These are phyloP conservation scores for Neoboletus magnificus DNA, from an alignment of 768 basidiomycete genomes.

Conservation along the genomic window DNA sequence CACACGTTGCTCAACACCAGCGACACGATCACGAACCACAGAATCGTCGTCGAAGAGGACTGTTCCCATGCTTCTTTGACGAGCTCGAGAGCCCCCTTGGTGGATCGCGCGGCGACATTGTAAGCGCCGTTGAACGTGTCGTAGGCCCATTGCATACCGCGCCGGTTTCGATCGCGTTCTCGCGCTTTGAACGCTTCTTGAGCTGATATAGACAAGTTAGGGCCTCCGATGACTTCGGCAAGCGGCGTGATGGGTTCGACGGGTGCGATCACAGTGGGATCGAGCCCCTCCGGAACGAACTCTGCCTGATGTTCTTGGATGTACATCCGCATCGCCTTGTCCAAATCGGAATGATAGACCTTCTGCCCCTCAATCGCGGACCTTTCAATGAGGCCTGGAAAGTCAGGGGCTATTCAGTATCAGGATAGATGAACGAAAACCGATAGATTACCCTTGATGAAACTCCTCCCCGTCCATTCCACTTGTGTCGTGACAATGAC, in stretches of 20 bases:
- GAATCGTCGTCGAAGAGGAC: slow-evolving; percentile 64
- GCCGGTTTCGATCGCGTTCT: slow-evolving; percentile 65
- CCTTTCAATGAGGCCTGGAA: slow-evolving; percentile 85
- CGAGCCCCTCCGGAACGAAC: slow-evolving; percentile 82
- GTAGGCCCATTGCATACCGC: slow-evolving; percentile 83
- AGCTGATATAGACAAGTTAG: slow-evolving; percentile 6
- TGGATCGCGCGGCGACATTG: slow-evolving; percentile 67
- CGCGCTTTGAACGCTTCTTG: slow-evolving; percentile 44
- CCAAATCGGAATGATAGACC: slow-evolving; percentile 78
- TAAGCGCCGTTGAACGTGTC: slow-evolving; percentile 80
- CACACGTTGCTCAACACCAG: slow-evolving; percentile 78
- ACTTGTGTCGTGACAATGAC: slow-evolving; percentile 88
- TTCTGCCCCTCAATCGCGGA: slow-evolving; percentile 92
- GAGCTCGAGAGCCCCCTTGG: slow-evolving; percentile 71
- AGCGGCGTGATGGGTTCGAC: slow-evolving; percentile 36
- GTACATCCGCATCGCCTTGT: slow-evolving; percentile 81
- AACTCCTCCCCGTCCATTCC: slow-evolving; percentile 95
- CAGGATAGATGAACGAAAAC: background rate
- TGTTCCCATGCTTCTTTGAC: slow-evolving; percentile 78
- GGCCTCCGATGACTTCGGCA: slow-evolving; percentile 8
- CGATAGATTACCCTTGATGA: slow-evolving; percentile 74
- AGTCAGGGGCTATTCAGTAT: slow-evolving; percentile 1
- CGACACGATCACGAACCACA: slow-evolving; percentile 68
- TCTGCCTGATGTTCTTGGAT: slow-evolving; percentile 87
- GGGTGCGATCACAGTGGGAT: slow-evolving; percentile 51